A percentile compares a stretch with the other conserved stretches of the same genome.
phyloP scores from a whole-genome alignment of 305 asterid genomes.

The Nicotiana rustica region DNA sequence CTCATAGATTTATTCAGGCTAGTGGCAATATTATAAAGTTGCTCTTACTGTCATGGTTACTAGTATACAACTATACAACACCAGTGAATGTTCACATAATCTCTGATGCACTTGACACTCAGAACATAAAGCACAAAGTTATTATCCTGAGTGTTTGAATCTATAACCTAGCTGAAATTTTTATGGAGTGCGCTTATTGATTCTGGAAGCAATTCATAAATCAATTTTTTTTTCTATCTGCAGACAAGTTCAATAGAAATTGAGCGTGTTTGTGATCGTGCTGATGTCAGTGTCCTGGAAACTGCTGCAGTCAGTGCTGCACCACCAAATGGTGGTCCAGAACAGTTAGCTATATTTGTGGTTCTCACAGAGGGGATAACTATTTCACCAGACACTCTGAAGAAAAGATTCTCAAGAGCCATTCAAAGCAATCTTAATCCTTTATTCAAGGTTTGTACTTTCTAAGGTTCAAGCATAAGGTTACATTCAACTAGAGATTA shows the following conservation, averaged over 20 bases:
- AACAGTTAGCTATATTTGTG: slow-evolving; percentile 73
- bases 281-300: slow-evolving; percentile 82
- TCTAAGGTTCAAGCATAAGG: background rate
- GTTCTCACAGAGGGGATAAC: slow-evolving; percentile 67
- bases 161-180: background rate
- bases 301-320: slow-evolving; percentile 84
- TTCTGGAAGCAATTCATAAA: background rate
- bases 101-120: background rate
- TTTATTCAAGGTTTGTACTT: slow-evolving; percentile 73
- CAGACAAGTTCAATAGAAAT: slow-evolving; percentile 94
- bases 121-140: background rate
- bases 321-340: slow-evolving; percentile 88
- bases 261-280: slow-evolving; percentile 80
- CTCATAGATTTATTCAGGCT: background rate
- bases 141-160: background rate
- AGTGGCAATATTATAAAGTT: background rate
- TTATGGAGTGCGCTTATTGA: background rate
- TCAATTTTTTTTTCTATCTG: slow-evolving; percentile 21
- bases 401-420: slow-evolving; percentile 68
- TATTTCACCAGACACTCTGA: slow-evolving; percentile 54
- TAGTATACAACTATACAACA: background rate
- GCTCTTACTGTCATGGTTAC: slow-evolving; percentile 5
- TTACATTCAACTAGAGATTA: background rate
- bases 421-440: slow-evolving; percentile 86
- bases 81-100: background rate